Conservation (phyloP, 129 eudicot genomes). For the Flaveria sonorensis region DNA sequence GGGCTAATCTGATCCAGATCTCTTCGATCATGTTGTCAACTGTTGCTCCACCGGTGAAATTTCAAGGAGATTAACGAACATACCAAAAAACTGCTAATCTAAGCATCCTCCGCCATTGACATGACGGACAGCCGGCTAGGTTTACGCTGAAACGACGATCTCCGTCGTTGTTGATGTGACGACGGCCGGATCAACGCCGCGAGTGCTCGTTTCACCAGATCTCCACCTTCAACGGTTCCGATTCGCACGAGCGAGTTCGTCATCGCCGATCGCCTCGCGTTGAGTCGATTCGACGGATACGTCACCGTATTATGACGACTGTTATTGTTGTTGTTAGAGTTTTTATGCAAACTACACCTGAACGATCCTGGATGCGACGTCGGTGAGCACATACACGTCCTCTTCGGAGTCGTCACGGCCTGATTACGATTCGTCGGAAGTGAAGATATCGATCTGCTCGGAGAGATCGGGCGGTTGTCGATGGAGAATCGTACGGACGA, state of each 20-base stretch:
- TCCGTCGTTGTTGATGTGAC: conserved; percentile 70
- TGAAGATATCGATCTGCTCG: conserved; percentile 57
- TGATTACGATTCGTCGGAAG: conserved; percentile 36
- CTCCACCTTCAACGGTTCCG: conserved; percentile 89
- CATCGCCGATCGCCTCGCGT: conserved; percentile 87
- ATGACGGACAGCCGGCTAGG: conserved; percentile 75
- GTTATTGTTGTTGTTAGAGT: not conserved
- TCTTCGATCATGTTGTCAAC: conserved; percentile 24
- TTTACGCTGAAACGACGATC: conserved; percentile 61
- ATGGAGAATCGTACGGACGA: conserved; percentile 54
- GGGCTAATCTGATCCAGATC: conserved; percentile 36
- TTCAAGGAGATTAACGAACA: conserved; percentile 3
- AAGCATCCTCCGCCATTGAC: conserved; percentile 49
- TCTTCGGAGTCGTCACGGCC: conserved; percentile 48
- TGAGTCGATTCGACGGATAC: conserved; percentile 59
- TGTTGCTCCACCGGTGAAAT: conserved; percentile 15
- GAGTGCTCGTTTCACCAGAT: conserved; percentile 73
- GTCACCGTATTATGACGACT: conserved; percentile 29
- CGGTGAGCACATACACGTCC: conserved; percentile 91
- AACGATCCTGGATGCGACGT: conserved; percentile 94
- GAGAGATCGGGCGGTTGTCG: conserved; percentile 54
- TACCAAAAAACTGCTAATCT: not conserved
- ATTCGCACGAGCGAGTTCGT: conserved; percentile 81
- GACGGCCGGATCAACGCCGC: conserved; percentile 92
- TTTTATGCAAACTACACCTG: conserved; percentile 76